phyloP scores from a whole-genome alignment of 2,329 filamentous ascomycete genomes.

The Fusarium denticulatum region DNA sequence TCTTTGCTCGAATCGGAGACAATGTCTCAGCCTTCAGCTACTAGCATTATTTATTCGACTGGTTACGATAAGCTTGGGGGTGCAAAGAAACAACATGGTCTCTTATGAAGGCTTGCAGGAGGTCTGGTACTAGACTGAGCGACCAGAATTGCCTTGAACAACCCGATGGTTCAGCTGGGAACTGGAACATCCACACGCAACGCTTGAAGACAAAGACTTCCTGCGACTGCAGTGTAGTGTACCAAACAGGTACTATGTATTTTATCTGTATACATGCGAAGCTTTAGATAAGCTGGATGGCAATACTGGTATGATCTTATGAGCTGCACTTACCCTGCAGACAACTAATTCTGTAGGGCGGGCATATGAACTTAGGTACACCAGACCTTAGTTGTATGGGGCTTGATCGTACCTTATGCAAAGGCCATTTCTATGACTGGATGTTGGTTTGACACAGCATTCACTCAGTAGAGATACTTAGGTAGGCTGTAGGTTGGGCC shows the following conservation, averaged over 20 bases:
- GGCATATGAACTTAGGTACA: background rate
- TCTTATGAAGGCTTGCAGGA: background rate
- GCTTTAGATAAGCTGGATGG: background rate
- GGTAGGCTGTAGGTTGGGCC: background rate
- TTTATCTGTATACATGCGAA: background rate
- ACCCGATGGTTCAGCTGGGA: background rate
- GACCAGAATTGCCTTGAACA: background rate
- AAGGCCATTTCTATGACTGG: background rate
- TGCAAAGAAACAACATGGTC: background rate
- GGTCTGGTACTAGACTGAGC: background rate
- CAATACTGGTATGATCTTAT: background rate
- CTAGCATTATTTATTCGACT: background rate
- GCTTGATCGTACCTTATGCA: background rate
- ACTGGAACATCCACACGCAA: background rate
- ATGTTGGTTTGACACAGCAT: background rate
- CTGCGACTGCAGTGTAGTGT: background rate
- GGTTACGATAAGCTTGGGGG: background rate
- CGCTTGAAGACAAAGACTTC: background rate
- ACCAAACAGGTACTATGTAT: background rate
- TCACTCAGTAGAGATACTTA: background rate
- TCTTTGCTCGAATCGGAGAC: too few relatives aligned
- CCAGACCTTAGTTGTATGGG: too few relatives aligned
- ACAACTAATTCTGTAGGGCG: background rate
- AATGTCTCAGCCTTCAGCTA: background rate
- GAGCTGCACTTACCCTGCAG: background rate